A percentile compares a stretch with the other conserved stretches of the same genome.
phyloP scores from a whole-genome alignment of 176 grass and related monocot genomes.

The Musa acuminata region DNA sequence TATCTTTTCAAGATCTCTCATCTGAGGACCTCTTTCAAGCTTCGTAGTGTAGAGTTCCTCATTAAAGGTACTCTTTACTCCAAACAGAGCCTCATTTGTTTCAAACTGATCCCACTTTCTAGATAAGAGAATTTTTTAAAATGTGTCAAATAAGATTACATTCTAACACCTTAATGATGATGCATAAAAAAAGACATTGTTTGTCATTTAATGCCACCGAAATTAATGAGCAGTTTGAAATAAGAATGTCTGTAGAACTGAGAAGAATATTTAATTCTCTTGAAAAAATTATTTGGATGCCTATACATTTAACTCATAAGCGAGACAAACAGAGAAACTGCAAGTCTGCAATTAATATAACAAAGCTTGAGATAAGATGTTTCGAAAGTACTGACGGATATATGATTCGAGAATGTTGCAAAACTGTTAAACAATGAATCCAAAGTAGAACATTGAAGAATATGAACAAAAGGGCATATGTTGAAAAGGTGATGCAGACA shows the following conservation, averaged over 20 bases:
- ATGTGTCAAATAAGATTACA: not conserved
- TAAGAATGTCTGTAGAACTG: too few species aligned
- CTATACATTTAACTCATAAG: too few species aligned
- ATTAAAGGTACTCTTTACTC: conserved; percentile 95
- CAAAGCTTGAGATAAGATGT: too few species aligned
- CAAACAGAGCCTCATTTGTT: conserved; percentile 82
- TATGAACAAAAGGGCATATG: conserved; percentile 3
- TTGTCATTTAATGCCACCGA: too few species aligned
- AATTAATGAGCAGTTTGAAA: too few species aligned
- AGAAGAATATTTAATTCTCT: too few species aligned
- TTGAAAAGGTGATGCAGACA: not conserved
- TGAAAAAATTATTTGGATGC: too few species aligned
- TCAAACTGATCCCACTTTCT: conserved; percentile 99
- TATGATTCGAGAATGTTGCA: not conserved
- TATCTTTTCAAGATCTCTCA: conserved; percentile 75
- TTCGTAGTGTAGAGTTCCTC: conserved; percentile 99
- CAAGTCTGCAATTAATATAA: not conserved
- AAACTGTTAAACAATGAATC: not conserved
- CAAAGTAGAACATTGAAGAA: not conserved
- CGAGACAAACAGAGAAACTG: not conserved
- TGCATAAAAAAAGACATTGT: too few species aligned
- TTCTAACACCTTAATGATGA: conserved; percentile 8
- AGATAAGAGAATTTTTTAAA: conserved; percentile 1
- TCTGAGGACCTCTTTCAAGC: conserved; percentile 89
- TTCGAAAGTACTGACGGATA: not conserved